Percentiles rank a stretch among this genome's conserved stretches.
phyloP scores from a whole-genome alignment of 2,329 filamentous ascomycete species.

The Aureobasidium sp. region DNA sequence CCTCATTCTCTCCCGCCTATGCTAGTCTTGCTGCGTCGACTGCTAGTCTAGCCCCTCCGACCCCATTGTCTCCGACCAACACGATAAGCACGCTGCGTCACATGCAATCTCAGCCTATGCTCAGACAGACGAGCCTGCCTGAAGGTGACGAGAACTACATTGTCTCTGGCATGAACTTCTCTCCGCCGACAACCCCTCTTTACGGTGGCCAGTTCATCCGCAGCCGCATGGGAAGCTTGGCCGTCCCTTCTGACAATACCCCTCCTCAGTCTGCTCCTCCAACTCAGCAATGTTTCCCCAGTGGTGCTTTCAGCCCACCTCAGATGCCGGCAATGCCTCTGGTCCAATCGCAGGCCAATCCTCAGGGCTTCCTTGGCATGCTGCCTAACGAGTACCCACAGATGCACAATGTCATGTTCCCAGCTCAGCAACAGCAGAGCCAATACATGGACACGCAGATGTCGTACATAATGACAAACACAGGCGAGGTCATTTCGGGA shows the following conservation, averaged over 20 bases:
- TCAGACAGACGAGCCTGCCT: slow-evolving; percentile 34
- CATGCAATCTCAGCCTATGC: slow-evolving; percentile 21
- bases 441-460: slow-evolving; percentile 18
- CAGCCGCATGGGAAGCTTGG: slow-evolving; percentile 27
- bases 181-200: slow-evolving; percentile 40
- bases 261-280: slow-evolving; percentile 46
- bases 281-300: slow-evolving; percentile 41
- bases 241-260: slow-evolving; percentile 37
- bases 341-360: slow-evolving; percentile 16
- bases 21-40: slow-evolving; percentile 21
- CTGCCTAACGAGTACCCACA: slow-evolving; percentile 18
- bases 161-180: slow-evolving; percentile 24
- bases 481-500: slow-evolving; percentile 11
- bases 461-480: slow-evolving; percentile 18
- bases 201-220: slow-evolving; percentile 26
- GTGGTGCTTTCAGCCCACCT: slow-evolving; percentile 28
- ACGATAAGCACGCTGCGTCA: not conserved
- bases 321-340: slow-evolving; percentile 16
- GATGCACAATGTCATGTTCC: slow-evolving; percentile 18
- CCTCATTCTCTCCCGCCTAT: slow-evolving; percentile 30
- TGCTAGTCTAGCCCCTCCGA: slow-evolving; percentile 41
- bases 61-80: slow-evolving; percentile 41
- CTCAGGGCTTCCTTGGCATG: slow-evolving; percentile 16
- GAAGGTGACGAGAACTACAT: slow-evolving; percentile 28
- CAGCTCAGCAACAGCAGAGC: slow-evolving; percentile 14